Base-by-base conservation (phyloP, 2,329 filamentous ascomycete species). In the Sarocladiaceae sp. region DNA sequence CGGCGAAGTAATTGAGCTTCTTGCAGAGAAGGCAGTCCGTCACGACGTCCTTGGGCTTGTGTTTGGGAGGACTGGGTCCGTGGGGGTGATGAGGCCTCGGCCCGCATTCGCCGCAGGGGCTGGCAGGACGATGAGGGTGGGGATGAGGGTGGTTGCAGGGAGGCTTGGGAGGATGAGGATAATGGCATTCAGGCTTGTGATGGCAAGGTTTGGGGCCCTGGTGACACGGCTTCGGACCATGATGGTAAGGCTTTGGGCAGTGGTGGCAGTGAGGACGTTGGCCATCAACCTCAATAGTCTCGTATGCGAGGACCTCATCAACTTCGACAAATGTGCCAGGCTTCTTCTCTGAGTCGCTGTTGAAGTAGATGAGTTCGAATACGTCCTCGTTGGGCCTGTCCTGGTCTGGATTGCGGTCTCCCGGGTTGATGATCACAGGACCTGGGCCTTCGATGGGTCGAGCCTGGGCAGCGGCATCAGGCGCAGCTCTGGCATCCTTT, bases 21-120 rank as follows among this genome's bases (percentile, higher is more conserved):
- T 54, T 44, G 44, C 55, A 59, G 6, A 57, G 34, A 12, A 41
- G 33, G 13, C 48, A 39, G 23, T 57, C 52, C 6, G 52, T 56
- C 39, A 60, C 39, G 23, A 41, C 6, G 15, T 41, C 37, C 23
- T 41, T 41, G 5, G 37, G 23, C 37, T 47, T 47, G 15, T 53
- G 44, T 42, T 50, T 46, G 32, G 45, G 32, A 24, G 51, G 46
- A n/a, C 53, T 39, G 15, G 50, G 23, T 26, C 29, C 19, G 24
- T 27, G 37, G 12, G 37, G 37, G 23, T 41, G 37, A 11, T 41
- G 37, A 4, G 37, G 37, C 23, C 16, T 6, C 9, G 23, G 34
- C 4, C 5, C 6, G 21, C 19, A 16, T 16, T n/a, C 10, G 10
- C 26, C 26, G 13, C 26, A 29, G 13, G 7, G 26, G n/a, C n/a